These are phyloP conservation scores for Citrus maxima DNA, from an alignment of 345 rosid genomes.

Conservation along the genomic window DNA sequence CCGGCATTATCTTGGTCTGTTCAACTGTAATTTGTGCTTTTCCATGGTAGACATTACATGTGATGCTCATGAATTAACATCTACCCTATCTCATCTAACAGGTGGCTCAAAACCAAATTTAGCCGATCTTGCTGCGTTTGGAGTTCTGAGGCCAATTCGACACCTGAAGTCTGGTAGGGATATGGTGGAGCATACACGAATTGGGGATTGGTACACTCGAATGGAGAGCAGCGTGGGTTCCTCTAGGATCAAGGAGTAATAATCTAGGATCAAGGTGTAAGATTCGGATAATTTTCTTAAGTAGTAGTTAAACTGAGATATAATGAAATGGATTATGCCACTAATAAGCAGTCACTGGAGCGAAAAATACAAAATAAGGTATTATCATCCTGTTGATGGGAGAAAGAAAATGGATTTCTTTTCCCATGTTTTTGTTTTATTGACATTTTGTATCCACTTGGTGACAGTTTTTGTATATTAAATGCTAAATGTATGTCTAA, in stretches of 20 bases:
- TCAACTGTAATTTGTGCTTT: neutral
- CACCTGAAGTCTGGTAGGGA: conserved; percentile 76
- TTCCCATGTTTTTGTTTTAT: neutral
- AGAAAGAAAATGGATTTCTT: neutral
- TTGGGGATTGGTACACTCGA: conserved; percentile 78
- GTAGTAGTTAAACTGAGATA: too few species aligned
- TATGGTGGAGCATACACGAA: conserved; percentile 83
- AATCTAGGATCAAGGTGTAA: conserved; percentile 37
- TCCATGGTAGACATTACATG: neutral
- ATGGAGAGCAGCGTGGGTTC: conserved; percentile 78
- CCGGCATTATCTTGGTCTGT: conserved; percentile 66
- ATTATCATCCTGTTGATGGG: neutral
- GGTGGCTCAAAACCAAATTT: conserved; percentile 82
- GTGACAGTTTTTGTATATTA: neutral
- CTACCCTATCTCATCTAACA: conserved; percentile 21
- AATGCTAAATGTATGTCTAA: neutral
- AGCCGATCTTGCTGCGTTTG: conserved; percentile 90
- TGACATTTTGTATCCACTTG: neutral
- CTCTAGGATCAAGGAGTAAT: conserved; percentile 43
- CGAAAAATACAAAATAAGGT: neutral
- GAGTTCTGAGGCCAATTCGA: conserved; percentile 89
- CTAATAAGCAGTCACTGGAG: neutral
- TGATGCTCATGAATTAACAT: neutral
- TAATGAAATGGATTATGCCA: neutral
- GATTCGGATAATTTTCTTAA: neutral